Conservation (phyloP, 2,329 filamentous ascomycete species). For the Neonectria punicea region DNA sequence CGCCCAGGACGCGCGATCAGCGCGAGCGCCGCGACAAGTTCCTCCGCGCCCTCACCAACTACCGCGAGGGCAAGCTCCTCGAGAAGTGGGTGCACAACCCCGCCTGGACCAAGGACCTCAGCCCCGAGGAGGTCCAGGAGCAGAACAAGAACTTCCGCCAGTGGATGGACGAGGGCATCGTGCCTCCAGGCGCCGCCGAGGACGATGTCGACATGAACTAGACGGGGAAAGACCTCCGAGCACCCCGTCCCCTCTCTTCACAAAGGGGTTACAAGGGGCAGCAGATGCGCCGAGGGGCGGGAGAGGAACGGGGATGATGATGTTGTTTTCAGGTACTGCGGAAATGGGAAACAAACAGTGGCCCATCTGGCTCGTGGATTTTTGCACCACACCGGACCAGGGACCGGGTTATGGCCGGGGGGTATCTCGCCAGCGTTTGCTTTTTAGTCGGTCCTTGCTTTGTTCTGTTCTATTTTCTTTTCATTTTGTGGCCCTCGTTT, state of each 20-base stretch:
- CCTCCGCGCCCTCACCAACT: constrained; percentile 65
- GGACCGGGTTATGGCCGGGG: constrained; percentile 27
- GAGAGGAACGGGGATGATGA: constrained; percentile 20
- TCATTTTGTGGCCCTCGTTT: constrained; percentile 29
- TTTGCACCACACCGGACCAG: constrained; percentile 4
- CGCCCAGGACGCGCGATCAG: constrained; percentile 74
- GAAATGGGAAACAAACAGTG: constrained; percentile 20
- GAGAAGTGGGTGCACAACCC: constrained; percentile 88
- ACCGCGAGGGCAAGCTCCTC: constrained; percentile 75
- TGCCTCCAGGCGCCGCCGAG: constrained; percentile 48
- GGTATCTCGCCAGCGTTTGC: constrained; percentile 37
- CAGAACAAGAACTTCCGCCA: constrained; percentile 73
- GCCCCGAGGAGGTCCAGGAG: constrained; percentile 79
- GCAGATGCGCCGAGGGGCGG: constrained; percentile 1
- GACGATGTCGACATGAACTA: constrained; percentile 49
- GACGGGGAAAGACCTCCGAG: constrained; percentile 11
- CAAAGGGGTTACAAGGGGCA: background rate
- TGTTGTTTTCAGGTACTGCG: constrained; percentile 17
- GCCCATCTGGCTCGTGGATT: constrained; percentile 9
- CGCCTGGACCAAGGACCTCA: constrained; percentile 81
- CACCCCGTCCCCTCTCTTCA: background rate
- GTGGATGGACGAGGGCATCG: constrained; percentile 63
- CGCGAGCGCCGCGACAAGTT: constrained; percentile 60
- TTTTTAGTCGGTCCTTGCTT: constrained; percentile 27
- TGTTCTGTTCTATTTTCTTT: constrained; percentile 24